Base-by-base conservation (phyloP, 257 asterid genomes). In the Salvia miltiorrhiza region DNA sequence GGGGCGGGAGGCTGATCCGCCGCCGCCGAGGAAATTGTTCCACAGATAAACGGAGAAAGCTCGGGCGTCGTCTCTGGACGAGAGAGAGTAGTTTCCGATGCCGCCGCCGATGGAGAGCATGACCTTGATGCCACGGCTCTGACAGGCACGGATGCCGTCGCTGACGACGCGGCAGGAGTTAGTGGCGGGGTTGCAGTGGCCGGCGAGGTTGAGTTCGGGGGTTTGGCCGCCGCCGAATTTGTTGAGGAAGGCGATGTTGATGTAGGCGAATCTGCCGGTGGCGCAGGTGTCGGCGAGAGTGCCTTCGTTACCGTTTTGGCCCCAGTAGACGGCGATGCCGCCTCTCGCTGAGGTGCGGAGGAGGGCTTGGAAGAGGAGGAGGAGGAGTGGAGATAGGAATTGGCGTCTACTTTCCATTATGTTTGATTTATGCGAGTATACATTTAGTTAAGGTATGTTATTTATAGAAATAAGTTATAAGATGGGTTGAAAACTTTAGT, bases 261-360 rank as follows among this genome's bases (percentile, higher is more conserved):
- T 71, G 63, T 80, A 78, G 63, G 80, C 44, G 55, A 75, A 90
- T 63, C 82, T 80, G 32, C 86, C 84, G 16, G 95, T 76, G 77
- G 90, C 86, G 74, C 97, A 88, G 24, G 97, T 90, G n/a, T 77
- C 81, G 1, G 77, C 80, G 39, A 88, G 80, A 66, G 77, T 81
- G 64, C 83, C 92, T 41, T 90, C 94, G 67, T 79, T 72, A 58
- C 96, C 97, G 72, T 86, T 88, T 76, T 90, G 97, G 70, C 92
- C 97, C 96, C 94, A 90, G 88, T 90, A 90, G 23, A 83, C 63
- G 33, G 87, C 81, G 65, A 88, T 86, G 48, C 82, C 87, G 23
- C 88, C 87, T 7, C 43, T 9, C 48, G 58, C 45, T 40, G 80
- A 7, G 59, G 73, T 1, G 71, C 3, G 58, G 73, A 65, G 74